phyloP scores from a whole-genome alignment of 768 basidiomycete genomes.

The Inosperma sp. region DNA sequence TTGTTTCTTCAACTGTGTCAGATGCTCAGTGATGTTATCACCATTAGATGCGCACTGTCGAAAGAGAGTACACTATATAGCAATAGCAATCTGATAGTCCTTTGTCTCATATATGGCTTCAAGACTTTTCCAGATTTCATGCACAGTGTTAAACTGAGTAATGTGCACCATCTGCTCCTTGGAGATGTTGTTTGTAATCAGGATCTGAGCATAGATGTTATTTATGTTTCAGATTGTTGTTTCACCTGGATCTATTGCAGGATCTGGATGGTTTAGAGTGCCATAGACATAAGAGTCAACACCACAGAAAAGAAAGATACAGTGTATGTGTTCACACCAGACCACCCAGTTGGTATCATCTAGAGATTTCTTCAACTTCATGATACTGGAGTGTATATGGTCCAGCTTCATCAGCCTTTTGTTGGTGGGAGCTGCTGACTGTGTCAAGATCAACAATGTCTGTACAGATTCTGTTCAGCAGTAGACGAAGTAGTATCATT shows the following conservation, averaged over 20 bases:
- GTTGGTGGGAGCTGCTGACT: not conserved
- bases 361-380: not conserved
- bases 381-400: not conserved
- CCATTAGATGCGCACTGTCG: not conserved
- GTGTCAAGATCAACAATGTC: not conserved
- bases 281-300: slow-evolving; percentile 1
- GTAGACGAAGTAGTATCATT: not conserved
- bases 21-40: no score
- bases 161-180: slow-evolving; percentile 3
- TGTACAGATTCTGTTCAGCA: not conserved
- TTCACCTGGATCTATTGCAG: not conserved
- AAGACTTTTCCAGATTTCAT: not conserved
- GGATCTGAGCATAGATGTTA: not conserved
- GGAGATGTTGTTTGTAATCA: not conserved
- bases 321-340: not conserved
- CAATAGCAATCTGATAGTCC: slow-evolving; percentile 1
- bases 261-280: not conserved
- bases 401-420: not conserved
- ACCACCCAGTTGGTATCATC: slow-evolving; percentile 3
- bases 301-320: not conserved
- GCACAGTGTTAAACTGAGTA: not conserved
- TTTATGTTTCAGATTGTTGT: not conserved
- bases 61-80: not conserved
- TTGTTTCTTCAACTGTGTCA: not conserved
- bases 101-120: not conserved